phyloP scores from a whole-genome alignment of 2,329 filamentous ascomycete species.

The Mollisiaceae sp. region DNA sequence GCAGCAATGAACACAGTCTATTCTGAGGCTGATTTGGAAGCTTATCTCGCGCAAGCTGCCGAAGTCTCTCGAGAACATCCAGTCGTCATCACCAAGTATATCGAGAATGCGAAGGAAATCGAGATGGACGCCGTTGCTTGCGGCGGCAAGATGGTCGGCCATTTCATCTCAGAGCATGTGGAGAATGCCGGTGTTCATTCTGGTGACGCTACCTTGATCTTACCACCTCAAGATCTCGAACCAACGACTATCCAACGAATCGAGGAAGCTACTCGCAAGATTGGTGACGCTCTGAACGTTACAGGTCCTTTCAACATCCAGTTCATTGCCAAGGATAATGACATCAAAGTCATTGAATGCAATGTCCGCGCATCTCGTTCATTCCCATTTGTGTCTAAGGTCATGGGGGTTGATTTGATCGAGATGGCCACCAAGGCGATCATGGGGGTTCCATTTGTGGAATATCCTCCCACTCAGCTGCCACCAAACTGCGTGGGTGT shows the following conservation, averaged over 20 bases:
- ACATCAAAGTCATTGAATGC: slow-evolving; percentile 99
- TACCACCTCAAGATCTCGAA: slow-evolving; percentile 92
- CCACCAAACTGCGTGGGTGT: slow-evolving; percentile 87
- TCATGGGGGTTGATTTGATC: slow-evolving; percentile 96
- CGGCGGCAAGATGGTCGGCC: slow-evolving; percentile 86
- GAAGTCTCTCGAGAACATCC: slow-evolving; percentile 95
- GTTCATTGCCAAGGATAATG: slow-evolving; percentile 99
- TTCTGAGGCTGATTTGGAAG: slow-evolving; percentile 88
- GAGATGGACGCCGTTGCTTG: slow-evolving; percentile 98
- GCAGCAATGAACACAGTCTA: slow-evolving; percentile 99
- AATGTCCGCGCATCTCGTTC: slow-evolving; percentile 96
- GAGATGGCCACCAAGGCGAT: slow-evolving; percentile 99
- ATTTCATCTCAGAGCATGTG: slow-evolving; percentile 98
- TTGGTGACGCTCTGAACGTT: slow-evolving; percentile 90
- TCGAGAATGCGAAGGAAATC: slow-evolving; percentile 98
- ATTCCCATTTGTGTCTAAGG: slow-evolving; percentile 98
- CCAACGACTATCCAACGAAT: slow-evolving; percentile 88
- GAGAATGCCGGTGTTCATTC: slow-evolving; percentile 99
- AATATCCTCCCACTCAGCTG: slow-evolving; percentile 80
- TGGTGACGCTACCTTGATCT: slow-evolving; percentile 92
- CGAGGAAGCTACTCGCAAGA: slow-evolving; percentile 93
- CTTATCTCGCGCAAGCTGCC: slow-evolving; percentile 86
- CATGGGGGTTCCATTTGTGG: slow-evolving; percentile 79
- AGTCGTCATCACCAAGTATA: slow-evolving; percentile 99
- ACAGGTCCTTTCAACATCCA: slow-evolving; percentile 99